Evolutionary conservation across 805 yeast genomes (phyloP), one percentile per base, ranked within the genome.

Genomic region (Naumovozyma baii): DNA sequence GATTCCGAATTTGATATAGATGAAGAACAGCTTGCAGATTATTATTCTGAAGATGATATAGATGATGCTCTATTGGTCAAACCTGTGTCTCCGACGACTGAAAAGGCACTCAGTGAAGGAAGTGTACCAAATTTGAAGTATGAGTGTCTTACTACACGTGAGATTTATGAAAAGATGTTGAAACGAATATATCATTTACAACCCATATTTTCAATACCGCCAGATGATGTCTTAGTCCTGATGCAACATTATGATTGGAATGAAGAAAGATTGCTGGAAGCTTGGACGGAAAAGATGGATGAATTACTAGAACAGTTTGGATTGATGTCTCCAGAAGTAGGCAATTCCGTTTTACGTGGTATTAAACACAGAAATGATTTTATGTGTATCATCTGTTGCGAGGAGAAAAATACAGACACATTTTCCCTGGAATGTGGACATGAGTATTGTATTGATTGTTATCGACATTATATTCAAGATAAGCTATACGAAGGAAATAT

Each of bases 331-430:
- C 16, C 34, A 12, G 15, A 31, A 10, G 19, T 13, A 13, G 32
- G 16, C 7, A 33, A 16, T 18, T 31, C 13, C 15, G 28, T 18
- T 16, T 30, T 31, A 17, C 47, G 53, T 34, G 50, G 45, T 12
- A 44, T 50, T 26, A 45, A 37, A 30, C 34, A 39, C 18, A 41
- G 40, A 32, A 50, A 61, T 0, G 54, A 55, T 10, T 74, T 68
- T 46, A 44, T 56, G 19, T 86, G 96, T 55, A 50, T 59, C 13
- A 78, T 88, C n/a, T 88, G 96, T 59, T 83, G 85, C 56, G 81
- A 80, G 17, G 72, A 71, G 0, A 66, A 64, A 19, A 52, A 54
- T 0, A 40, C 59, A 42, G 49, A 51, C 19, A 47, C 70, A 33
- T 83, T 76, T 49, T 59, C 70, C 2, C 57, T 85, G 14, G 68